These are phyloP conservation scores for Dendrobium huoshanense DNA, from an alignment of 106 monocot species.

Conservation along the genomic window DNA sequence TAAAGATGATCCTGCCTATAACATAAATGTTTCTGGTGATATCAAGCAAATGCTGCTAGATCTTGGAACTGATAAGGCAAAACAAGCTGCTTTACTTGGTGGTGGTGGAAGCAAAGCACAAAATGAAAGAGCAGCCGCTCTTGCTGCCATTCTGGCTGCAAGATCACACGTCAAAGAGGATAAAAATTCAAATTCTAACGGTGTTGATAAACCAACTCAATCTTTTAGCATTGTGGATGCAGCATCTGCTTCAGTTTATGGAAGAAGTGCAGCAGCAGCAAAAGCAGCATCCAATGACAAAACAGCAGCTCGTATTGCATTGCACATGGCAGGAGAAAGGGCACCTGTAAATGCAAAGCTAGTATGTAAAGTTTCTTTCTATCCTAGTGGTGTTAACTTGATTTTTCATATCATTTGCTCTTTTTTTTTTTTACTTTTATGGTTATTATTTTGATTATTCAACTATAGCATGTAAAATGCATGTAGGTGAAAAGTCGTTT, in stretches of 20 bases:
- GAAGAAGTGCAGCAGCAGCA: slow-evolving; percentile 89
- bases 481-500: slow-evolving; percentile 86
- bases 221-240: slow-evolving; percentile 96
- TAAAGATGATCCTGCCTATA: slow-evolving; percentile 92
- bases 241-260: slow-evolving; percentile 90
- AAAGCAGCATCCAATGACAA: slow-evolving; percentile 83
- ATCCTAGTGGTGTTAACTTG: background rate
- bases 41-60: slow-evolving; percentile 95
- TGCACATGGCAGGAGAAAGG: slow-evolving; percentile 95
- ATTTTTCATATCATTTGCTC: background rate
- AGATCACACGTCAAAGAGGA: slow-evolving; percentile 68
- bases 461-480: background rate
- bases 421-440: background rate
- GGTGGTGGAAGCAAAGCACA: slow-evolving; percentile 93
- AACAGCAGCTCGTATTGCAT: slow-evolving; percentile 72
- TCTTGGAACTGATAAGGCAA: slow-evolving; percentile 87
- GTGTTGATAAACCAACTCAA: slow-evolving; percentile 39
- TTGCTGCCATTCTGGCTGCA: slow-evolving; percentile 61
- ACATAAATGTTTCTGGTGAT: slow-evolving; percentile 92
- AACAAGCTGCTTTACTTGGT: slow-evolving; percentile 69
- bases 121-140: slow-evolving; percentile 91
- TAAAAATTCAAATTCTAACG: slow-evolving; percentile 45
- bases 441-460: background rate
- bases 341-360: slow-evolving; percentile 86
- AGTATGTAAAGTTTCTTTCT: slow-evolving; percentile 24